Evolutionary conservation across 306 rosid species (phyloP), one percentile per base, ranked within the genome.

Genomic region (Prunus padus): DNA sequence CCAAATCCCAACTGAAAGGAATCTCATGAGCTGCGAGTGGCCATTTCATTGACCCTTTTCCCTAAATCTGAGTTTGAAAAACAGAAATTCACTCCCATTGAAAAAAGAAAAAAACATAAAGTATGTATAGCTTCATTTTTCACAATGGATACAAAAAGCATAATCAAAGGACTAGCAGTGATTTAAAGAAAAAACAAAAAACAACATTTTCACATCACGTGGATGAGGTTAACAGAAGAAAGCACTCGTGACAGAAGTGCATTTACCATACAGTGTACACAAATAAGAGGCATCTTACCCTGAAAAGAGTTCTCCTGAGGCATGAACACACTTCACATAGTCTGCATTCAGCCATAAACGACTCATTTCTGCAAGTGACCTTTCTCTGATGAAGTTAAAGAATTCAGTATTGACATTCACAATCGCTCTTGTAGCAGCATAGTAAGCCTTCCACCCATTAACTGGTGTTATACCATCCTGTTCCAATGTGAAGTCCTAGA

Each of bases 381-480:
- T 87, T 49, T 87, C 96, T 83, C 96, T 89, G 66, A 96, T 77
- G 76, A 92, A 89, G 87, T 84, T 90, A 88, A 88, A 92, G 90
- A 96, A 96, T 76, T 87, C 91, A 46, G 85, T 80, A 87, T 96
- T 96, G 80, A 83, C 67, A 87, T 82, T 89, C 87, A 90, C 91
- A 87, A 96, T 86, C 19, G 96, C 93, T 82, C 97, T 69, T 51
- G 99, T 96, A 59, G 97, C 99, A 79, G 99, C 99, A 86, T 96
- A 96, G 85, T 96, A 96, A 61, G 97, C 94, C 78, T 96, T 96
- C 99, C 99, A 92, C 76, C 99, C 99, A 74, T 92, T 96, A 28
- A 59, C 72, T 31, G 99, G 99, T 19, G 86, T 90, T 64, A 96
- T 71, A 16, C 82, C 83, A 76, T 86, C 96, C 83, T 96, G 99